Percentiles rank a stretch among this genome's conserved stretches.
Conservation (phyloP, 2,329 filamentous ascomycete species). For the Alternaria sp. region DNA sequence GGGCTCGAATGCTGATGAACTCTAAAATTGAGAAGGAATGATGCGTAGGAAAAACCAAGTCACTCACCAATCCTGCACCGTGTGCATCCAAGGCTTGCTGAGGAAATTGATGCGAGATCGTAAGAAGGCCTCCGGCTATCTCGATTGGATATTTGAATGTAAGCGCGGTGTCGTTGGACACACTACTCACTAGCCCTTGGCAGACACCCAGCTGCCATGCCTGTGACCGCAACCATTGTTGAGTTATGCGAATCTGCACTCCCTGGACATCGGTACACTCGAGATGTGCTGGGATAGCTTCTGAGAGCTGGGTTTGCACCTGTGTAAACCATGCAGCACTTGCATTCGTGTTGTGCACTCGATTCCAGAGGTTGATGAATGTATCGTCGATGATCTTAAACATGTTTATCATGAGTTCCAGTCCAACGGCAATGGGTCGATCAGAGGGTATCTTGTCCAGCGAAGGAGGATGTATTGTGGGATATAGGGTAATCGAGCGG, state of each 20-base stretch:
- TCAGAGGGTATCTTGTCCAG: slow-evolving; percentile 62
- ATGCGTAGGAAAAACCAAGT: slow-evolving; percentile 16
- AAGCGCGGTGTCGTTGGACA: slow-evolving; percentile 66
- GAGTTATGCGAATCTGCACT: slow-evolving; percentile 72
- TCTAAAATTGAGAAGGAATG: slow-evolving; percentile 18
- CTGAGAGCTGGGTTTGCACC: slow-evolving; percentile 60
- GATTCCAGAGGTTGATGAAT: slow-evolving; percentile 71
- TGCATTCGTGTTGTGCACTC: slow-evolving; percentile 56
- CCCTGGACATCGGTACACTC: slow-evolving; percentile 71
- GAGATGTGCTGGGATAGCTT: slow-evolving; percentile 64
- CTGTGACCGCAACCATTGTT: slow-evolving; percentile 76
- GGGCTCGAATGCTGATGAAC: slow-evolving; percentile 24
- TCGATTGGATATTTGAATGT: slow-evolving; percentile 68
- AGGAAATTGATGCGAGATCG: slow-evolving; percentile 75
- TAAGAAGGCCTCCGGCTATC: slow-evolving; percentile 66
- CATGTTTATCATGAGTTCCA: slow-evolving; percentile 67
- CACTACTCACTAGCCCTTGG: slow-evolving; percentile 69
- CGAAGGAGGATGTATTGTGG: slow-evolving; percentile 64
- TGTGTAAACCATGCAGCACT: slow-evolving; percentile 57
- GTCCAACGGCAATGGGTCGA: slow-evolving; percentile 64
- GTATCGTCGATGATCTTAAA: slow-evolving; percentile 70
- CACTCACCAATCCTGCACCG: slow-evolving; percentile 74
- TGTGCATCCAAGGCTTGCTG: slow-evolving; percentile 77
- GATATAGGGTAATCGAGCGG: slow-evolving; percentile 68
- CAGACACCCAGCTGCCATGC: slow-evolving; percentile 75